A percentile compares a stretch with the other conserved stretches of the same genome.
These are phyloP conservation scores for Amanita muscaria DNA, from an alignment of 768 basidiomycete genomes.

Conservation along the genomic window DNA sequence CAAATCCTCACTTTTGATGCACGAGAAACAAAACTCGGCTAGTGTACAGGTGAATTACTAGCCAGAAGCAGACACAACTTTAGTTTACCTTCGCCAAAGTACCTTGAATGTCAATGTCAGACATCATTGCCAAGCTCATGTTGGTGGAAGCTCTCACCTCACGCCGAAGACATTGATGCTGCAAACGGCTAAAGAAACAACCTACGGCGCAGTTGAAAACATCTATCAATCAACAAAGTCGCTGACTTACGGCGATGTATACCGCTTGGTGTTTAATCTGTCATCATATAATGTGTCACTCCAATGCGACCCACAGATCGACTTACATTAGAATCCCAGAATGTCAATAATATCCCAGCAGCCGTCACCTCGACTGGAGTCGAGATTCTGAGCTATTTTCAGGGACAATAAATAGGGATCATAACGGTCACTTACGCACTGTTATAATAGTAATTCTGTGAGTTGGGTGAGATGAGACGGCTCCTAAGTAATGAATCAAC, in stretches of 20 bases:
- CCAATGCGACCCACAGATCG: too few relatives aligned
- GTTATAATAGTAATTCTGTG: constrained; percentile 35
- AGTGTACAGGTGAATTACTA: constrained; percentile 5
- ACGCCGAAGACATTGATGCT: constrained; percentile 65
- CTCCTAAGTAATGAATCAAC: constrained; percentile 9
- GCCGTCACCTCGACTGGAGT: constrained; percentile 72
- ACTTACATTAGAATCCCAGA: constrained; percentile 60
- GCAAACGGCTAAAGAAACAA: constrained; percentile 49
- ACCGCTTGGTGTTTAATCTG: constrained; percentile 43
- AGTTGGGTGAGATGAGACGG: neutral
- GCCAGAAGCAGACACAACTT: neutral
- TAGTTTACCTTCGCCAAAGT: constrained; percentile 56
- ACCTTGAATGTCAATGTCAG: constrained; percentile 23
- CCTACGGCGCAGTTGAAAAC: constrained; percentile 11
- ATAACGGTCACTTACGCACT: constrained; percentile 26
- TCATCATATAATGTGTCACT: too few relatives aligned
- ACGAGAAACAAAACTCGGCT: constrained; percentile 61
- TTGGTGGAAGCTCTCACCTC: constrained; percentile 29
- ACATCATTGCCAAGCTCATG: neutral
- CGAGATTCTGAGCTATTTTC: constrained; percentile 33
- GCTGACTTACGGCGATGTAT: constrained; percentile 38
- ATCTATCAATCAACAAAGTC: neutral
- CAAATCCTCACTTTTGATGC: constrained; percentile 46
- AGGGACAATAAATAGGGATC: neutral
- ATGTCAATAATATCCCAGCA: constrained; percentile 57